A percentile compares a stretch with the other conserved stretches of the same genome.
These are phyloP conservation scores for Entophlyctis helioformis DNA, from an alignment of 192 early-diverging fungal species.

Conservation along the genomic window DNA sequence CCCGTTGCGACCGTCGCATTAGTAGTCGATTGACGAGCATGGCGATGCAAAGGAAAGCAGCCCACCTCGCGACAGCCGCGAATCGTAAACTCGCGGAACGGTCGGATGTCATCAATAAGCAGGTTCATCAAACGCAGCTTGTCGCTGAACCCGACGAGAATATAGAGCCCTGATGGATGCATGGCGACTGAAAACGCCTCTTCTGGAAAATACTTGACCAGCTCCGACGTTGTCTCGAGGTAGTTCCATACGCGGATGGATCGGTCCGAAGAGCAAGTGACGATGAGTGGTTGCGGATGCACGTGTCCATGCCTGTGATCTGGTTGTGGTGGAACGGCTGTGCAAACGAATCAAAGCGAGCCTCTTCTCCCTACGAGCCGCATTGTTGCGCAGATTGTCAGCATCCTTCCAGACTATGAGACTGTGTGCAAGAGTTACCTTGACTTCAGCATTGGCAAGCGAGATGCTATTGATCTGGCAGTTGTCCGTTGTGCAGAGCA, in stretches of 20 bases:
- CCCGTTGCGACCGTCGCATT: too few relatives aligned
- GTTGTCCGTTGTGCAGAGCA: constrained; percentile 28
- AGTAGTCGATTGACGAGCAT: too few relatives aligned
- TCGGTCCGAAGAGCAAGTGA: constrained; percentile 39
- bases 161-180: constrained; percentile 45
- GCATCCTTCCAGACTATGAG: not conserved
- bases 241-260: constrained; percentile 52
- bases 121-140: constrained; percentile 42
- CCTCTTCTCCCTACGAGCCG: constrained; percentile 18
- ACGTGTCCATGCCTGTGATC: constrained; percentile 38
- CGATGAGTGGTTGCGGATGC: constrained; percentile 45
- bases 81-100: constrained; percentile 34
- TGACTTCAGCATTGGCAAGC: constrained; percentile 4
- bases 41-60: not conserved
- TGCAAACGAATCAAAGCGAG: constrained; percentile 22
- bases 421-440: not conserved
- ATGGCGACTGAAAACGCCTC: constrained; percentile 38
- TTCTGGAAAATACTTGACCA: constrained; percentile 34
- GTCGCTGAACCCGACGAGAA: constrained; percentile 42
- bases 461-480: constrained; percentile 25
- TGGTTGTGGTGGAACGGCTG: constrained; percentile 40
- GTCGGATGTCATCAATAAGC: constrained; percentile 42
- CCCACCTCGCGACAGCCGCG: constrained; percentile 36
- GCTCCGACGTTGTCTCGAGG: constrained; percentile 38
- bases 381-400: not conserved